Conservation (phyloP, 179 eudicot species). For the Silene coronaria region DNA sequence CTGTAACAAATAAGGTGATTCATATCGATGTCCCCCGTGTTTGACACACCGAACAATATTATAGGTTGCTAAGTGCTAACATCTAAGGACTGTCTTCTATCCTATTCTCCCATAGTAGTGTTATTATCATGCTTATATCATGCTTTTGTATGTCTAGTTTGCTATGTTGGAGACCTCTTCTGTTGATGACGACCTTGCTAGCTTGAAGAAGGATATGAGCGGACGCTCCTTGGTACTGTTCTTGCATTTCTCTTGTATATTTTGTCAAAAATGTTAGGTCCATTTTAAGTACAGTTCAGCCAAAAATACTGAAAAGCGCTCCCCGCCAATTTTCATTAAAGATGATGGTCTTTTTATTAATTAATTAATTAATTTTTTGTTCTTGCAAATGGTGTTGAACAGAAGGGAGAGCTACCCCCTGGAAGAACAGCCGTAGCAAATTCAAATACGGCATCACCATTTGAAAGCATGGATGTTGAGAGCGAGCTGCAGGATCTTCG, state of each 20-base stretch:
- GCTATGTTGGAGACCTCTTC: conserved; percentile 85
- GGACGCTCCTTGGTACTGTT: conserved; percentile 63
- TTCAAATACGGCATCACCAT: conserved; percentile 41
- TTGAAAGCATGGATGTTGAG: conserved; percentile 59
- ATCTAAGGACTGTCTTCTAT: background rate
- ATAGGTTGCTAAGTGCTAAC: background rate
- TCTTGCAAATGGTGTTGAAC: conserved; percentile 15
- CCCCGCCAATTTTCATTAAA: background rate
- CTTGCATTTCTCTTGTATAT: background rate
- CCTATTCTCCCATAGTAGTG: background rate
- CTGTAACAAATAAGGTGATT: background rate
- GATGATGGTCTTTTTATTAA: background rate
- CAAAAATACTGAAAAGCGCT: background rate
- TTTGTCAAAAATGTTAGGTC: background rate
- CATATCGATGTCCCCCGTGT: background rate
- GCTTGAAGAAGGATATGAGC: conserved; percentile 66
- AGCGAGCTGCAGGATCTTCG: conserved; percentile 67
- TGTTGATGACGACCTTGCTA: conserved; percentile 84
- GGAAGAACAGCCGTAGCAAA: conserved; percentile 58
- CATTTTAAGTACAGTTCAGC: background rate
- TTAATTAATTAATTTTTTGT: background rate
- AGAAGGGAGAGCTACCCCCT: conserved; percentile 95
- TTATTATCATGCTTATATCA: background rate
- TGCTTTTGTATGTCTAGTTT: conserved; percentile 50
- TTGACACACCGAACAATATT: background rate